phyloP scores from a whole-genome alignment of 73 alveolate genomes.

The Paramecium sexaurelia region DNA sequence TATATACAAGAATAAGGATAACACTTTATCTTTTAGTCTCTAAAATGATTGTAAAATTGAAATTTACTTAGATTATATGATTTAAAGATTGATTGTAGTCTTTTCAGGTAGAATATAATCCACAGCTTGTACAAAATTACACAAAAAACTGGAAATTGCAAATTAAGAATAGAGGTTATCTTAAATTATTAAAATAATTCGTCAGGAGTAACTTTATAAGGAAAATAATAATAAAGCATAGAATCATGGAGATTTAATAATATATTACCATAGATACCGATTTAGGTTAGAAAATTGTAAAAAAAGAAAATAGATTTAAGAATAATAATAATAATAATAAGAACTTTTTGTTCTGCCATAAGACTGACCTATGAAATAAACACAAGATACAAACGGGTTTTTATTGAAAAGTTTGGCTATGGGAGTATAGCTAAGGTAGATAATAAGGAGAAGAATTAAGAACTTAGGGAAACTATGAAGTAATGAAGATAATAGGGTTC shows the following conservation, averaged over 20 bases:
- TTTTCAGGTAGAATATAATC: neutral
- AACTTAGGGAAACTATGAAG: slow-evolving; percentile 63
- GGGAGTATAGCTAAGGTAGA: slow-evolving; percentile 70
- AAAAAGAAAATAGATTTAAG: neutral
- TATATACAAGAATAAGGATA: neutral
- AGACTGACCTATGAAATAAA: neutral
- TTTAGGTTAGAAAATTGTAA: neutral
- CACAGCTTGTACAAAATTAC: neutral
- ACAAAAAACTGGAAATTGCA: neutral
- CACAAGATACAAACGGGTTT: neutral
- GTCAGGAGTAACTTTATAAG: neutral
- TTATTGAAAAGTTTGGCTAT: slow-evolving; percentile 32
- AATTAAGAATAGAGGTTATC: neutral
- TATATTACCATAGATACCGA: neutral
- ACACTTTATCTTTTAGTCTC: neutral
- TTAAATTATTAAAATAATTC: neutral
- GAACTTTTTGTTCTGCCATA: neutral
- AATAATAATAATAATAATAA: neutral
- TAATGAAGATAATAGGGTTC: slow-evolving; percentile 13
- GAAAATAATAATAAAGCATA: neutral
- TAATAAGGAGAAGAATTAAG: slow-evolving; percentile 81
- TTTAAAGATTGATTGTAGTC: neutral
- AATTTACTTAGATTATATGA: neutral
- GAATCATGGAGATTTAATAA: neutral
- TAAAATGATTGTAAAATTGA: neutral